These are phyloP conservation scores for Leucosporidium creatinivorum DNA, from an alignment of 768 basidiomycete species.

Conservation along the genomic window DNA sequence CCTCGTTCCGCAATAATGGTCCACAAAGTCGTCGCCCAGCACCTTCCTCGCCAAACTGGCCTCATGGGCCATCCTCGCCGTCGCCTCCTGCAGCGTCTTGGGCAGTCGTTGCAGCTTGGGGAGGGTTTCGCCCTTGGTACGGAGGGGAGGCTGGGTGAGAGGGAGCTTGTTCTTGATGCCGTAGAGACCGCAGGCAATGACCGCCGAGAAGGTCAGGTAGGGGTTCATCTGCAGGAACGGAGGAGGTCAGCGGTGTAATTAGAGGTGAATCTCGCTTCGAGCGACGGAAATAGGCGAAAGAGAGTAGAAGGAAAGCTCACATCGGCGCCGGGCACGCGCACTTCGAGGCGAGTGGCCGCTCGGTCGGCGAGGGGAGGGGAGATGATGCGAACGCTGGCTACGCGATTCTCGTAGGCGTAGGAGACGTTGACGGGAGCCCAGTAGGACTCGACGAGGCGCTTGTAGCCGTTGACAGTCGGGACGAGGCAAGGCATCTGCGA, in stretches of 20 bases:
- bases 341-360: slow-evolving; percentile 78
- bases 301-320: too few species aligned
- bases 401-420: slow-evolving; percentile 92
- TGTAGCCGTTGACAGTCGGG: slow-evolving; percentile 53
- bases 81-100: slow-evolving; percentile 68
- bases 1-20: slow-evolving; percentile 92
- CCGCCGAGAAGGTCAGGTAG: slow-evolving; percentile 76
- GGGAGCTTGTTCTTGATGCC: slow-evolving; percentile 72
- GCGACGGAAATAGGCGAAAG: too few species aligned
- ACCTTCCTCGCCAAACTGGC: slow-evolving; percentile 72
- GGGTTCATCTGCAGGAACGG: slow-evolving; percentile 54
- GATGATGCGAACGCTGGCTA: slow-evolving; percentile 84
- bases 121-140: slow-evolving; percentile 39
- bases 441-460: slow-evolving; percentile 65
- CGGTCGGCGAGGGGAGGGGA: slow-evolving; percentile 79
- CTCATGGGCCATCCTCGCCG: slow-evolving; percentile 65
- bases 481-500: slow-evolving; percentile 59
- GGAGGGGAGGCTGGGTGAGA: slow-evolving; percentile 64
- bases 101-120: slow-evolving; percentile 66
- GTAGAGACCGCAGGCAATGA: slow-evolving; percentile 71
- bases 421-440: slow-evolving; percentile 43
- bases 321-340: slow-evolving; percentile 93
- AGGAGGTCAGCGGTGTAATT: not conserved
- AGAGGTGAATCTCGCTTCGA: too few species aligned
- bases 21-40: slow-evolving; percentile 79